Evolutionary conservation across 345 rosid species (phyloP).

Genomic region (Rhodomyrtus tomentosa): DNA sequence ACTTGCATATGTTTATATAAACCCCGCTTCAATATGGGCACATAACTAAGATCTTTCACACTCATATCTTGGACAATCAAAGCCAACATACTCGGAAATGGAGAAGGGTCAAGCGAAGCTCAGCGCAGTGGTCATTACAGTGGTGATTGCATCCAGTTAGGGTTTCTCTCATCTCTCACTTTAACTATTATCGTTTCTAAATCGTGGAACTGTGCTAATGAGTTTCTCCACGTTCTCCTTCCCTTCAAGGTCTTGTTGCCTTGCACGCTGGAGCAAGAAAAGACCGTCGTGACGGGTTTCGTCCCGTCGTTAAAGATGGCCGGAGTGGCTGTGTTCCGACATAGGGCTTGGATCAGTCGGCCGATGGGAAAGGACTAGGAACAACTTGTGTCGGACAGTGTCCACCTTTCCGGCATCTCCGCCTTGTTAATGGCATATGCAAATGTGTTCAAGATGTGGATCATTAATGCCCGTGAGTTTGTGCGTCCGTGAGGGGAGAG

Average conservation of each 20-base stretch:
- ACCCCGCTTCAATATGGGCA: not conserved
- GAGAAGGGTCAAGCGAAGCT: not conserved
- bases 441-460: too few species aligned
- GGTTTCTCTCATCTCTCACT: not conserved
- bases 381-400: fast-evolving
- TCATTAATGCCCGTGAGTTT: too few species aligned
- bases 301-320: not conserved
- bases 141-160: not conserved
- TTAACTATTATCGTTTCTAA: not conserved
- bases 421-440: not conserved
- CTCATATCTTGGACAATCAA: not conserved
- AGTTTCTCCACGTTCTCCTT: not conserved
- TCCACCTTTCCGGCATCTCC: not conserved
- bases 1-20: too few species aligned
- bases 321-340: not conserved
- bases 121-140: not conserved
- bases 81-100: not conserved
- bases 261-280: not conserved
- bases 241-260: not conserved
- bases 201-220: not conserved
- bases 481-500: too few species aligned
- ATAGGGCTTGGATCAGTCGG: not conserved
- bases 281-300: not conserved
- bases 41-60: not conserved
- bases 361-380: not conserved